Evolutionary conservation across 2,329 filamentous ascomycete species (phyloP), one percentile per base, ranked within the genome.

Genomic region (Calonectria pseudoreteaudii): DNA sequence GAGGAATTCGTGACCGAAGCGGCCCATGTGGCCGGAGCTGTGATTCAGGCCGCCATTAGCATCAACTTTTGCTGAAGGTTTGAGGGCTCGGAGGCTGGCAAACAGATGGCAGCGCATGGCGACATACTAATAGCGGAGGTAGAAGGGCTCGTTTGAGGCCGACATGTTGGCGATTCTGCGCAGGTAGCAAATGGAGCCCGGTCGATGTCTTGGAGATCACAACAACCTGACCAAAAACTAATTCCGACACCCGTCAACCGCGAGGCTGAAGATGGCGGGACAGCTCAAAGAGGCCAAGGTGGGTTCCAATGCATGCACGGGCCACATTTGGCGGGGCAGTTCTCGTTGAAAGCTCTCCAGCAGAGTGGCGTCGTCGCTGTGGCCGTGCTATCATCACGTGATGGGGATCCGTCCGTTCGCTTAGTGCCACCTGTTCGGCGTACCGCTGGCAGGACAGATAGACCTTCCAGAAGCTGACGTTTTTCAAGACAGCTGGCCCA

Each of bases 1-100:
- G 81, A 99, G 89, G 83, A 99, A 99, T 86, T 99, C 97, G 87
- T 99, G 97, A 77, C 97, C 97, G 85, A 98, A 98, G 78, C 96
- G 94, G 82, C 97, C 97, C 86, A 95, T 97, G 86, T 99, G 97
- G 81, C 97, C 97, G 79, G 97, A 98, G 89, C 96, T 98, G 83
- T 80, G 73, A 16, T 23, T 34, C 18, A 50, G 38, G 68, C 65
- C 62, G 73, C 66, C 65, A 72, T 75, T 73, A 75, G 72, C 36
- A 78, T 62, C 53, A 53, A 56, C 34, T 64, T 58, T 49, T 26
- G 3, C 34, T 4, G 20, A 49, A 49, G 23, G n/a, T n/a, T 8
- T 8, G 8, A 8, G 30, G 9, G 31, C 31, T 20, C 23, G 20
- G 30, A 10, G 20, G n/a, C 20, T 26, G 30, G 30, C 10, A 44